phyloP scores from a whole-genome alignment of 805 yeast species.

The Monosporozyma servazzii region DNA sequence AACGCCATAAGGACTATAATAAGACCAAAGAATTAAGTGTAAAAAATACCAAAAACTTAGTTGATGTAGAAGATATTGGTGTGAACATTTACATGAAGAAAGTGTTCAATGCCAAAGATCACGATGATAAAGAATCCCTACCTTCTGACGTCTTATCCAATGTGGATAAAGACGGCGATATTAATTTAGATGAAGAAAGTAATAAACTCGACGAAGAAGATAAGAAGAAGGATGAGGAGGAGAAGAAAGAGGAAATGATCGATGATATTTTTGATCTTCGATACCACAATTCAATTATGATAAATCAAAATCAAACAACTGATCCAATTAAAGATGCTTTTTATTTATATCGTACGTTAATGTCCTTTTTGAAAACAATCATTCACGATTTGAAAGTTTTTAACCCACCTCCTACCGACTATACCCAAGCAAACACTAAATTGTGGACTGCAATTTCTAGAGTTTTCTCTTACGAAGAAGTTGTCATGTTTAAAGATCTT shows the following conservation, averaged over 20 bases:
- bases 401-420: slow-evolving; percentile 66
- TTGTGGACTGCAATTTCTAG: slow-evolving; percentile 83
- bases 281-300: background rate
- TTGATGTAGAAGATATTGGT: slow-evolving; percentile 29
- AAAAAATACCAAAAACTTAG: slow-evolving; percentile 30
- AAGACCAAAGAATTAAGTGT: slow-evolving; percentile 36
- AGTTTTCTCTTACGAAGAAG: slow-evolving; percentile 75
- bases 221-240: slow-evolving; percentile 5
- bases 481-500: slow-evolving; percentile 61
- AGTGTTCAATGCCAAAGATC: slow-evolving; percentile 25
- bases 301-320: slow-evolving; percentile 35
- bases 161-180: slow-evolving; percentile 9
- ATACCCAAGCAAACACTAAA: slow-evolving; percentile 41
- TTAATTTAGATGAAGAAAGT: slow-evolving; percentile 10
- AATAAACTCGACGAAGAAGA: slow-evolving; percentile 6
- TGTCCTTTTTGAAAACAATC: slow-evolving; percentile 84
- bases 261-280: slow-evolving; percentile 38
- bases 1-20: slow-evolving; percentile 48
- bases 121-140: slow-evolving; percentile 13
- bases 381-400: slow-evolving; percentile 83
- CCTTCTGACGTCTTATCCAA: background rate
- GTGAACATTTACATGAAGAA: slow-evolving; percentile 32
- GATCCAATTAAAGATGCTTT: slow-evolving; percentile 84
- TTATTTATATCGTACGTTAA: slow-evolving; percentile 73
- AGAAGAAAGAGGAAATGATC: slow-evolving; percentile 8